Conservation (phyloP, 805 yeast species). For the Ogataea henricii region DNA sequence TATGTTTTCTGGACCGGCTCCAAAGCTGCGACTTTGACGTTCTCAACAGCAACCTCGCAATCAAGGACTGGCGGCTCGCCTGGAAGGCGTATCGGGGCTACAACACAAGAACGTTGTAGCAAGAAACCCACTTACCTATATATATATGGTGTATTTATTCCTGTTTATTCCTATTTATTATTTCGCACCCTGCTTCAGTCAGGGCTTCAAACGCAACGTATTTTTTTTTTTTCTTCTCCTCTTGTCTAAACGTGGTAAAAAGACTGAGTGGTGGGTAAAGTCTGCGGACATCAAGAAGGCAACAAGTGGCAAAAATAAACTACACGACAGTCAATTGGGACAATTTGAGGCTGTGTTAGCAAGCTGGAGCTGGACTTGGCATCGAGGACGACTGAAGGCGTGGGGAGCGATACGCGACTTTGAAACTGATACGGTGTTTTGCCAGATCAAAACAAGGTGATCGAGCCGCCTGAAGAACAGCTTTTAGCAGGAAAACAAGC, state of each 20-base stretch:
- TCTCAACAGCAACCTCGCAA: slow-evolving; percentile 42
- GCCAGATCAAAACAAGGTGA: slow-evolving; percentile 7
- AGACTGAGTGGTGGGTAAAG: not conserved
- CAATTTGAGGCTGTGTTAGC: not conserved
- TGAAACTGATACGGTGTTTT: slow-evolving; percentile 1
- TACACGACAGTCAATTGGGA: not conserved
- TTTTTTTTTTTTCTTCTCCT: not conserved
- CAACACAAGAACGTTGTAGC: not conserved
- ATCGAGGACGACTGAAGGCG: not conserved
- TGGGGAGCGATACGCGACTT: not conserved
- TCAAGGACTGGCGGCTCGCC: slow-evolving; percentile 66
- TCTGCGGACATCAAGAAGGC: not conserved
- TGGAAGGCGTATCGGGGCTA: slow-evolving; percentile 57
- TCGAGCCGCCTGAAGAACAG: slow-evolving; percentile 3
- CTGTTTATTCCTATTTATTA: not conserved
- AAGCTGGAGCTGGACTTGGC: not conserved
- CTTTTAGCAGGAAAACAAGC: not conserved
- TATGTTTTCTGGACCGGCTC: slow-evolving; percentile 59
- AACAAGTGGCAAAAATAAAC: not conserved
- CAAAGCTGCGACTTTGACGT: slow-evolving; percentile 69
- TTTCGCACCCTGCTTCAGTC: too few relatives aligned
- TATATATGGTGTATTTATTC: not conserved
- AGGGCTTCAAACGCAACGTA: not conserved
- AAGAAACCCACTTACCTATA: too few relatives aligned
- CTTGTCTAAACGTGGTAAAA: slow-evolving; percentile 8